phyloP scores from a whole-genome alignment of 1,139 yeast species.

The Nakaseomyces kungkrabaensis region DNA sequence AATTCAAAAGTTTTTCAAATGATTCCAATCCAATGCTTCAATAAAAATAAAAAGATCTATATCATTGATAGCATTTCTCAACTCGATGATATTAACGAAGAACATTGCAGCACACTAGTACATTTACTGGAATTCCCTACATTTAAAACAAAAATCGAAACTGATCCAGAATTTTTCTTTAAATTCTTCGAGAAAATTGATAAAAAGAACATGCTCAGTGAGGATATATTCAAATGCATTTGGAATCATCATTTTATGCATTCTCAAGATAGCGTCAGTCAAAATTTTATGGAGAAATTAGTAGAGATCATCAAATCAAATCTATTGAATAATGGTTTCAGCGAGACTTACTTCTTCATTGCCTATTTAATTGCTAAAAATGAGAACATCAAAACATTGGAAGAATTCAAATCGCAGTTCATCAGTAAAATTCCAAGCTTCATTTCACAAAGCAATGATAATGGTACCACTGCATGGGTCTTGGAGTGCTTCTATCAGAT shows the following conservation, averaged over 20 bases:
- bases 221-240: neutral
- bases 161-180: slow-evolving; percentile 30
- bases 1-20: slow-evolving; percentile 6
- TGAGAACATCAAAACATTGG: neutral
- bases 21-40: slow-evolving; percentile 45
- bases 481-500: slow-evolving; percentile 2
- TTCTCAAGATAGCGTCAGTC: neutral
- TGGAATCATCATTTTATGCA: neutral
- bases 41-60: slow-evolving; percentile 34
- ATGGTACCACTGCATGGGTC: neutral
- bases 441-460: neutral
- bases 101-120: slow-evolving; percentile 17
- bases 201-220: neutral
- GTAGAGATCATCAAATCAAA: neutral
- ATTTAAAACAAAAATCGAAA: slow-evolving; percentile 42
- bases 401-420: neutral
- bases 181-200: slow-evolving; percentile 4
- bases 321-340: too few relatives aligned
- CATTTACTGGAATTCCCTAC: slow-evolving; percentile 42
- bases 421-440: neutral
- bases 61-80: slow-evolving; percentile 32
- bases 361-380: neutral
- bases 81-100: slow-evolving; percentile 6
- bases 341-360: neutral
- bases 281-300: neutral